Conservation (phyloP, 2,329 filamentous ascomycete genomes). For the Xylaria sp. region DNA sequence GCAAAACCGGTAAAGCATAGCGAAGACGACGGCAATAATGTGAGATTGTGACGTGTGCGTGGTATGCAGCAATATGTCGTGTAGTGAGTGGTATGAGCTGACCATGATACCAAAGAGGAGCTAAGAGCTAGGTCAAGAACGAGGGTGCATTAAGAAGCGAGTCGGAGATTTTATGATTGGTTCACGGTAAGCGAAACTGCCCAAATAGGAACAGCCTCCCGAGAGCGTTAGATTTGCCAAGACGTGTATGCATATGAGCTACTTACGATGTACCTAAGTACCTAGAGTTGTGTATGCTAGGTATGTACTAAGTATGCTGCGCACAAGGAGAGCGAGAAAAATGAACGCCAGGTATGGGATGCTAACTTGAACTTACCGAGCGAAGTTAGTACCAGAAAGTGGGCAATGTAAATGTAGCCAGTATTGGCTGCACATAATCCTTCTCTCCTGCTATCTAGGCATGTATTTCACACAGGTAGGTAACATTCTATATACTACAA, state of each 20-base stretch:
- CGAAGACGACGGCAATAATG: neutral
- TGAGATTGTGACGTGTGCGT: slow-evolving; percentile 17
- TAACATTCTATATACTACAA: too few relatives aligned
- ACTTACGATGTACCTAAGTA: neutral
- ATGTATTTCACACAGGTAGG: too few relatives aligned
- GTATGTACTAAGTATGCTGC: too few relatives aligned
- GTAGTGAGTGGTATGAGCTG: slow-evolving; percentile 19
- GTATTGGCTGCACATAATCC: too few relatives aligned
- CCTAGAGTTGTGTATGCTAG: too few relatives aligned
- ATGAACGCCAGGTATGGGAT: neutral
- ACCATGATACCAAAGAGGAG: slow-evolving; percentile 19
- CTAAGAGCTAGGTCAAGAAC: slow-evolving; percentile 37
- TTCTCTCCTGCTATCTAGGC: too few relatives aligned
- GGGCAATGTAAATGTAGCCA: too few relatives aligned
- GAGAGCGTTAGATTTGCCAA: slow-evolving; percentile 39
- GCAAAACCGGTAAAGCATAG: slow-evolving; percentile 13
- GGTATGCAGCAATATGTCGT: neutral
- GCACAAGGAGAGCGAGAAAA: neutral
- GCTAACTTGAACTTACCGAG: slow-evolving; percentile 18
- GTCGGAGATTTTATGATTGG: slow-evolving; percentile 49
- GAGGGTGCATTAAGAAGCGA: slow-evolving; percentile 49
- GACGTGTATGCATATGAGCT: neutral
- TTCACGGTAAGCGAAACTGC: slow-evolving; percentile 45
- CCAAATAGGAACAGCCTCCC: slow-evolving; percentile 38
- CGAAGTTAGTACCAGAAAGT: too few relatives aligned